Evolutionary conservation across 768 basidiomycete species (phyloP), one percentile per base, ranked within the genome.

Genomic region (Mycena metata): DNA sequence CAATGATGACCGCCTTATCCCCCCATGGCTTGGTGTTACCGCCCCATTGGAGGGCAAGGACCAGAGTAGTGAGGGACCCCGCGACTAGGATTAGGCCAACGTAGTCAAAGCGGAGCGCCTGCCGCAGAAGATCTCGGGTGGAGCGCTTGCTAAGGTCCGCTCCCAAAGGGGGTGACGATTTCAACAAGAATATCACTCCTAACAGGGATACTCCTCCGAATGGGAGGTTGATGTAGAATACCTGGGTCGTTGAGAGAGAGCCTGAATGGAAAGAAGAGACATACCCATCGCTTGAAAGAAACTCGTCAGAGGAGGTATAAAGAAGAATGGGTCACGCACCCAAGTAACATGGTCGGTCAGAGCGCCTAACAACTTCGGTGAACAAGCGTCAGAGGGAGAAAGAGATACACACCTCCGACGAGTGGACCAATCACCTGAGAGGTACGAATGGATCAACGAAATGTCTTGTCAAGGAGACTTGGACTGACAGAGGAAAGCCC

Each of bases 21-120:
- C 66, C 72, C 85, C 85, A 86, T 0, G 81, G 75, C 67, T 82
- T 81, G 19, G 76, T 73, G 72, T 81, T 80, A 1, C 84, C 84
- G 21, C 83, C 84, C 80, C 81, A 83, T 58, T 83, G 80, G 2
- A 85, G 71, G 3, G 84, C 79, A 3, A 85, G 74, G 16, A 84
- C 75, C 16, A 84, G 72, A 50, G 74, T 76, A 3, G 79, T 81
- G 42, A 83, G 71, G 10, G 76, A 60, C 1, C 55, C 77, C 43
- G 84, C 72, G 42, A 79, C 74, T 23, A 84, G 75, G 17, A 69
- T 69, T 0, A 78, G 76, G 12, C 83, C 84, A 58, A 83, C 11
- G 74, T 76, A 83, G 66, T 85, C 83, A 54, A 84, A 72, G 49
- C 66, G 45, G n/a, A 71, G 21, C 51, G 66, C 57, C 24, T 63